These are phyloP conservation scores for Colletotrichum liriopes DNA, from an alignment of 2,329 filamentous ascomycete species.

Conservation along the genomic window DNA sequence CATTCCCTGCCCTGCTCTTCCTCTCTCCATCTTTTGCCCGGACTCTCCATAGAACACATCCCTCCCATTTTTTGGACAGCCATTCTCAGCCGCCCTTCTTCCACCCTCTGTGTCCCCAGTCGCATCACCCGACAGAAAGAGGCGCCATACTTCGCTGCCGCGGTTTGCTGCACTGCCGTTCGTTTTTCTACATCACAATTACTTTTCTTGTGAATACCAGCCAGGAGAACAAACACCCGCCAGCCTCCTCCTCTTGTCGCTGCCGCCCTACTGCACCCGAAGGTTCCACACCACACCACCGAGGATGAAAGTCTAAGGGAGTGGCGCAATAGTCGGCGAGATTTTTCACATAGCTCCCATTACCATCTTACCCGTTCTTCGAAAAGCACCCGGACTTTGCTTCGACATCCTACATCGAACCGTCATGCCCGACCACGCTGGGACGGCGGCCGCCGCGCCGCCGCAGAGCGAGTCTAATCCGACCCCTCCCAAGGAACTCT, in stretches of 20 bases:
- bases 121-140: conserved; percentile 14
- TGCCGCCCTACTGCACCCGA: conserved; percentile 23
- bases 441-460: conserved; percentile 42
- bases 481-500: conserved; percentile 67
- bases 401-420: background rate
- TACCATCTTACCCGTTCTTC: background rate
- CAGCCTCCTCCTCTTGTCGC: conserved; percentile 7
- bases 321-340: conserved; percentile 38
- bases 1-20: conserved; percentile 13
- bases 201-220: background rate
- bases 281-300: conserved; percentile 35
- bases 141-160: background rate
- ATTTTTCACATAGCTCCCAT: conserved; percentile 4
- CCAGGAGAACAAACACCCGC: background rate
- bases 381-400: background rate
- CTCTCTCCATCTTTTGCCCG: conserved; percentile 10
- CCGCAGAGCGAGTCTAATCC: conserved; percentile 48
- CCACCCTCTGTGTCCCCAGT: conserved; percentile 18
- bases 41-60: conserved; percentile 32
- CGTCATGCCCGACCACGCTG: conserved; percentile 38
- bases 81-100: conserved; percentile 16
- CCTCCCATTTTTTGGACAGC: conserved; percentile 36
- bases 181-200: background rate
- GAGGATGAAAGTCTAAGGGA: conserved; percentile 40
- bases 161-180: background rate